Base-by-base conservation (phyloP, 371 early-diverging fungal species). In the Apophysomyces ossiformis region DNA sequence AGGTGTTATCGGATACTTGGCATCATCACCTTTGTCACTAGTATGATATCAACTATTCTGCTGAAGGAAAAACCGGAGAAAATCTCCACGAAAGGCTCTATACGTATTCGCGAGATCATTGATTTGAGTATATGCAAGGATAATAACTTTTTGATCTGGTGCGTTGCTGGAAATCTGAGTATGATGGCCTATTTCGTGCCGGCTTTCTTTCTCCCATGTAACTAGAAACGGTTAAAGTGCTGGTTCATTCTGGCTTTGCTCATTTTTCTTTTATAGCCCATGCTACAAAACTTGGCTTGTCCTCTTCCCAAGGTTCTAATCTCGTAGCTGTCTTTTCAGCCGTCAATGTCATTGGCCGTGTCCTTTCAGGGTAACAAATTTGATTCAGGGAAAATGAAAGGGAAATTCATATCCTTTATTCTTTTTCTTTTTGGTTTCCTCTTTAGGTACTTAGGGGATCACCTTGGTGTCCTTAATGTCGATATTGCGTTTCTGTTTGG, bases 381-480 rank as follows among this genome's bases (percentile, higher is more conserved):
- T 9, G 16, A 7, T 21, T 35, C 37, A 21, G n/a, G 21, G 38
- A 13, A 9, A 58, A 15, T 43, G 32, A 46, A 63, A 44, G 6
- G 32, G 32, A 26, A 26, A 26, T 26, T 26, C 3, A 26, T 2
- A 26, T 26, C 1, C 32, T 12, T 41, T 13, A 46, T 15, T 13
- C 43, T 60, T 54, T 56, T 37, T 26, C 9, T 38, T 41, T 37
- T 16, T 18, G 13, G 39, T 12, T 50, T 43, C 16, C n/a, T 35
- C 35, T 54, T 5, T 58, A 68, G 72, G 6, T 69, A 57, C 46
- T 12, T 77, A 0, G 77, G 77, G 1, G 89, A 89, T 54, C 68
- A 70, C 6, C 37, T 90, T 5, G 92, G 92, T 39, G 83, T 83
- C 56, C 73, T 90, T 46, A 83, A 87, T 61, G 76, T 84, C 0